phyloP scores from a whole-genome alignment of 1,284 basidiomycete species.

The Psilocybe mexicana region DNA sequence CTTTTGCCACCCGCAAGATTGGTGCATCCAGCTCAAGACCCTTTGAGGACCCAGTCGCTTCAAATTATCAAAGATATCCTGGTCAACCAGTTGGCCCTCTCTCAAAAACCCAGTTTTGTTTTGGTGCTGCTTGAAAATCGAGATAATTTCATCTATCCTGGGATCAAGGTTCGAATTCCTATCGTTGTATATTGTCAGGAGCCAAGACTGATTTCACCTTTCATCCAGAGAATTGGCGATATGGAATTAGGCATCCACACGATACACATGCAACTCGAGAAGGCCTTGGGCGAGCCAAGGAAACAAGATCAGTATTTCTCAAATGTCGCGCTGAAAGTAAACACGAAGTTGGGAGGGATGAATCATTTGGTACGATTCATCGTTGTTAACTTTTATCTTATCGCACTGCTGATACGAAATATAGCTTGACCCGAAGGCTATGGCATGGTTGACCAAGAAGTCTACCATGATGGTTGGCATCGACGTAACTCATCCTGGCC shows the following conservation, averaged over 20 bases:
- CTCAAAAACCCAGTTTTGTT: constrained; percentile 52
- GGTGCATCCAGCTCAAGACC: constrained; percentile 18
- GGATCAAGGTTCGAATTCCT: constrained; percentile 52
- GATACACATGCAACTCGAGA: constrained; percentile 60
- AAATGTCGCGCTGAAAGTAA: constrained; percentile 68
- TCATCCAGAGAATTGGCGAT: constrained; percentile 57
- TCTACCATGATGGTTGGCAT: constrained; percentile 81
- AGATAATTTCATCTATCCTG: constrained; percentile 74
- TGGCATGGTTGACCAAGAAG: constrained; percentile 63
- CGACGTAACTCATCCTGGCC: constrained; percentile 76
- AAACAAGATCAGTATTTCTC: constrained; percentile 77
- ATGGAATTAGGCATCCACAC: constrained; percentile 69
- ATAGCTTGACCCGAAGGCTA: constrained; percentile 52
- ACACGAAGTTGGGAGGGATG: constrained; percentile 76
- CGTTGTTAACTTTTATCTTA: not conserved
- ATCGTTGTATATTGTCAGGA: not conserved
- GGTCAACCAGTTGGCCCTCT: constrained; percentile 26
- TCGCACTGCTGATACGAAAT: not conserved
- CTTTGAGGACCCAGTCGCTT: constrained; percentile 43
- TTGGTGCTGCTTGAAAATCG: constrained; percentile 62
- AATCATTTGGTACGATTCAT: constrained; percentile 54
- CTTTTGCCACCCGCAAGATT: constrained; percentile 37
- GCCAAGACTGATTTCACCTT: not conserved
- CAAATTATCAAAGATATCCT: constrained; percentile 41
- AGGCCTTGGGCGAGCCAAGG: constrained; percentile 51